These are phyloP conservation scores for Hamamelis virginiana DNA, from an alignment of 164 flowering plant species.

Conservation along the genomic window DNA sequence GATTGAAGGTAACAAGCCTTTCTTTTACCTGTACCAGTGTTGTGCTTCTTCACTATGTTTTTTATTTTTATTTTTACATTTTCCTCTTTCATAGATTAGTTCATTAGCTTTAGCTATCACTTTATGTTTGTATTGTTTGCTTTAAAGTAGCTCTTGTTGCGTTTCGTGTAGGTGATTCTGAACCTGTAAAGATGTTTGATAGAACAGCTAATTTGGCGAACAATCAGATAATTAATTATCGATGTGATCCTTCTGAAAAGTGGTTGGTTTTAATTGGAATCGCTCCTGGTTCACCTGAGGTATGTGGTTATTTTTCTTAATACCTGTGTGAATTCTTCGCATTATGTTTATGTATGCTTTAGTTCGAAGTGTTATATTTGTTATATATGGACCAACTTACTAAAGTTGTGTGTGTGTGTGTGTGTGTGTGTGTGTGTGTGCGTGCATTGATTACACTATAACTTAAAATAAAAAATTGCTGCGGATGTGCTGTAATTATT, in stretches of 20 bases:
- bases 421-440: no score
- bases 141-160: neutral
- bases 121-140: neutral
- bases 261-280: constrained; percentile 99
- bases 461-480: no score
- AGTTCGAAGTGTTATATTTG: no score
- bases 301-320: constrained; percentile 21
- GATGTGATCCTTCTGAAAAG: constrained; percentile 90
- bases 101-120: neutral
- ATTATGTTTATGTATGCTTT: no score
- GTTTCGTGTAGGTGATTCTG: constrained; percentile 72
- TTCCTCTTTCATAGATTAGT: neutral
- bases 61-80: neutral
- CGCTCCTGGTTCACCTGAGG: constrained; percentile 98
- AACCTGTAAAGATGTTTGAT: constrained; percentile 94
- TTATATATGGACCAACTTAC: no score
- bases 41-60: neutral
- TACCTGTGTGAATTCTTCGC: neutral
- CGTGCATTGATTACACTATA: no score
- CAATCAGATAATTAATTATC: constrained; percentile 94
- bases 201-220: constrained; percentile 86
- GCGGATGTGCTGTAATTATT: no score
- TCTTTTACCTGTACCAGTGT: neutral
- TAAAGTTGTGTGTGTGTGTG: no score
- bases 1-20: constrained; percentile 65